These are phyloP conservation scores for Auriculariales sp. DNA, from an alignment of 768 basidiomycete genomes.

Conservation along the genomic window DNA sequence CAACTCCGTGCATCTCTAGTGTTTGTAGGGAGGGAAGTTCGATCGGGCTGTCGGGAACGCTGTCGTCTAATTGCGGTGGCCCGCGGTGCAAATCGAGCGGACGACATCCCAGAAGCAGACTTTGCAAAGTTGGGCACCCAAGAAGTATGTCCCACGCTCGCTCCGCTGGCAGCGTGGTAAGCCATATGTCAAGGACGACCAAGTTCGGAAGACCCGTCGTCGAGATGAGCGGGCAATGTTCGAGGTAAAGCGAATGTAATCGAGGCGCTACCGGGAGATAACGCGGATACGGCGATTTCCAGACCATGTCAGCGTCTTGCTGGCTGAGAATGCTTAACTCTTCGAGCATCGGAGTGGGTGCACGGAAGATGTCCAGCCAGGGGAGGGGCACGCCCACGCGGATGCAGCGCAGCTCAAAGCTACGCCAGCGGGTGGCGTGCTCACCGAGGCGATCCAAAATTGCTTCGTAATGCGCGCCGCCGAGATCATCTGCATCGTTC, in stretches of 20 bases:
- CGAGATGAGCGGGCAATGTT: neutral
- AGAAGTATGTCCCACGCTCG: neutral
- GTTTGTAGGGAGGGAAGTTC: neutral
- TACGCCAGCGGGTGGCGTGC: neutral
- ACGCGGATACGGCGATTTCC: neutral
- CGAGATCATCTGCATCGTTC: neutral
- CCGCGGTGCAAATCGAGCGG: neutral
- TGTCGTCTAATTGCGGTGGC: too few species aligned
- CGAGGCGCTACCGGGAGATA: neutral
- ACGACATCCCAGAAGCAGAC: neutral
- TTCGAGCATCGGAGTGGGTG: neutral
- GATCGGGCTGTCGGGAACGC: neutral
- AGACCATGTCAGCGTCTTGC: neutral
- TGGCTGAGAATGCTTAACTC: neutral
- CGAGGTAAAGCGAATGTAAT: neutral
- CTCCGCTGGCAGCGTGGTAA: neutral
- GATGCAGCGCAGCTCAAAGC: neutral
- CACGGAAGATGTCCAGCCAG: slow-evolving; percentile 1
- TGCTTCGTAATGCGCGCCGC: neutral
- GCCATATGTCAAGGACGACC: neutral
- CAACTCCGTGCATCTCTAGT: neutral
- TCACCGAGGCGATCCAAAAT: neutral
- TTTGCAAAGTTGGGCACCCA: neutral
- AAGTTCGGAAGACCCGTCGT: neutral
- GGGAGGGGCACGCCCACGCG: neutral